A percentile compares a stretch with the other conserved stretches of the same genome.
Conservation (phyloP, 176 grass and related monocot genomes). For the Chloris gayana region DNA sequence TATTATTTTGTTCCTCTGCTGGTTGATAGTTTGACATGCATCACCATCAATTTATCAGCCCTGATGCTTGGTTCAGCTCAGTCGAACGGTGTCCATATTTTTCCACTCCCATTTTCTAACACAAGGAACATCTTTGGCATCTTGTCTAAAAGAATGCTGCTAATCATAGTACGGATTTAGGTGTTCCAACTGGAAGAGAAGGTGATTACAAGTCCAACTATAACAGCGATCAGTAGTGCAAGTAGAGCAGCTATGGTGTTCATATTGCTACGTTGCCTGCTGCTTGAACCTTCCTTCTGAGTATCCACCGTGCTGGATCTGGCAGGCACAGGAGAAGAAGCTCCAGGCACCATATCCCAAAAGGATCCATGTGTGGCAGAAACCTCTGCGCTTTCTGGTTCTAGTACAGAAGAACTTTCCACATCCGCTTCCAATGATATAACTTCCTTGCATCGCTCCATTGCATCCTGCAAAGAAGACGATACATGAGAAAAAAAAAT, state of each 20-base stretch:
- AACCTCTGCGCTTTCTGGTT: constrained; percentile 51
- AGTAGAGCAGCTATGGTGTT: constrained; percentile 47
- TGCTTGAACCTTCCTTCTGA: neutral
- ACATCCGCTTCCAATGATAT: constrained; percentile 61
- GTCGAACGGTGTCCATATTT: constrained; percentile 52
- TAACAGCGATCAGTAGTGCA: constrained; percentile 54
- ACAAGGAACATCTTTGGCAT: neutral
- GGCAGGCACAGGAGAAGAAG: neutral
- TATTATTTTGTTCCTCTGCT: no score
- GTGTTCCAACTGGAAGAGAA: constrained; percentile 22
- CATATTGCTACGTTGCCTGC: constrained; percentile 29
- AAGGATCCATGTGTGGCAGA: constrained; percentile 55
- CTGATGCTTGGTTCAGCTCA: no score
- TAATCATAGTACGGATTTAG: neutral
- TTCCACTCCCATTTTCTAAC: neutral
- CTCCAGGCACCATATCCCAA: constrained; percentile 63
- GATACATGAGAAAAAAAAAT: neutral
- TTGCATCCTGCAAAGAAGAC: constrained; percentile 56
- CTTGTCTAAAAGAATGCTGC: neutral
- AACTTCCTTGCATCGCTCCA: constrained; percentile 83
- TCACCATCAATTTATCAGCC: no score
- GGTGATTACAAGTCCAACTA: constrained; percentile 47
- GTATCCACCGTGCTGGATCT: constrained; percentile 10
- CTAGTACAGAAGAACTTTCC: constrained; percentile 50
- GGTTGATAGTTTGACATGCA: no score